Evolutionary conservation across 148 eudicot species (phyloP).

Genomic region (Silene uniflora): DNA sequence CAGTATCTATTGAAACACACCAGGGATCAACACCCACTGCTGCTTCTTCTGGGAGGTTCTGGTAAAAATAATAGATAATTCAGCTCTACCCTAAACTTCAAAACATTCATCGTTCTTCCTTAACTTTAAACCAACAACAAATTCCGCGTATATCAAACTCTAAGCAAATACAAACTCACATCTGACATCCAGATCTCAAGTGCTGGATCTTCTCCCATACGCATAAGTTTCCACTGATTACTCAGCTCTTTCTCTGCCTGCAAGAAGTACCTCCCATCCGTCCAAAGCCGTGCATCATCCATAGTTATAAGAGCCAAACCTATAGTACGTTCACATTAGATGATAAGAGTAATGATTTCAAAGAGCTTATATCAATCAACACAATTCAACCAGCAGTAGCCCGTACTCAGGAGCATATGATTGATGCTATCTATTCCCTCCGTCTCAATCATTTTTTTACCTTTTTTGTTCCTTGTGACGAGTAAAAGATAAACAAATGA

Average conservation of each 20-base stretch:
- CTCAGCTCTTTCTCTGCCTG: conserved; percentile 73
- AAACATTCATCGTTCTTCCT: neutral
- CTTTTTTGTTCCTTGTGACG: no score
- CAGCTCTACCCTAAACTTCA: neutral
- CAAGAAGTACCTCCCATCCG: conserved; percentile 91
- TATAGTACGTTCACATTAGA: conserved; percentile 30
- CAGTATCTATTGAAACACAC: conserved; percentile 93
- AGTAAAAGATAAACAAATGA: no score
- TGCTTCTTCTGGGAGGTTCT: conserved; percentile 80
- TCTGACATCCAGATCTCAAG: conserved; percentile 85
- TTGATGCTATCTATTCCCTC: neutral
- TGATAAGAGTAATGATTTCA: neutral
- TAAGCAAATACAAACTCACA: conserved; percentile 44
- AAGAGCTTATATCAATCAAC: no score
- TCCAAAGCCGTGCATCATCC: conserved; percentile 87
- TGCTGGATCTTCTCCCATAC: conserved; percentile 79
- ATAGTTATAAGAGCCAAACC: conserved; percentile 84
- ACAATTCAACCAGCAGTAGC: neutral
- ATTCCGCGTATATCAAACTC: neutral
- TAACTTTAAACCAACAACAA: neutral
- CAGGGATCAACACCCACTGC: conserved; percentile 83
- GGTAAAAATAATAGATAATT: conserved; percentile 19
- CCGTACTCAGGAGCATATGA: neutral
- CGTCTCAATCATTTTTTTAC: neutral
- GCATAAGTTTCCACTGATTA: conserved; percentile 90